phyloP scores from a whole-genome alignment of 2,329 filamentous ascomycete species.

The Blastomyces gilchristii region DNA sequence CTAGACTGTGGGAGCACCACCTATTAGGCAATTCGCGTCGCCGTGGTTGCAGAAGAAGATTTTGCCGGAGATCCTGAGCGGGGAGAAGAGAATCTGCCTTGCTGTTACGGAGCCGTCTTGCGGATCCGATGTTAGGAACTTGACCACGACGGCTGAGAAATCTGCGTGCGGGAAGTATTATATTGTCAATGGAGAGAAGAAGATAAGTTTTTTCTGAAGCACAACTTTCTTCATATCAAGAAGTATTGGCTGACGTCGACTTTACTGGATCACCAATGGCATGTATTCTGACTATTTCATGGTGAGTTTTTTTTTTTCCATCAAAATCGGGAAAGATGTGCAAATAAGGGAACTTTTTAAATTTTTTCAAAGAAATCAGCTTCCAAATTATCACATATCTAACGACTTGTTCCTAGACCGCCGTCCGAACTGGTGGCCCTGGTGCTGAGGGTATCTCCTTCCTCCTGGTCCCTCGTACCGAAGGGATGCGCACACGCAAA shows the following conservation, averaged over 20 bases:
- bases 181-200: slow-evolving; percentile 8
- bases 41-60: neutral
- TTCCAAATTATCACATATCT: neutral
- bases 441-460: slow-evolving; percentile 6
- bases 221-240: neutral
- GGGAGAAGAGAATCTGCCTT: slow-evolving; percentile 5
- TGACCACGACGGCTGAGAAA: slow-evolving; percentile 5
- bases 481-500: slow-evolving; percentile 4
- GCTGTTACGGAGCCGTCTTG: slow-evolving; percentile 5
- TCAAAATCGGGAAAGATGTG: neutral
- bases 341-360: neutral
- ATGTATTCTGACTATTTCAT: slow-evolving; percentile 7
- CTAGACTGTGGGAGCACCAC: slow-evolving; percentile 5
- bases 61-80: slow-evolving; percentile 4
- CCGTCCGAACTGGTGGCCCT: slow-evolving; percentile 6
- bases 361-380: too few relatives aligned
- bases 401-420: neutral
- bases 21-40: slow-evolving; percentile 5
- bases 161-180: slow-evolving; percentile 4
- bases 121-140: slow-evolving; percentile 6
- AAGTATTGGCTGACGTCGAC: neutral
- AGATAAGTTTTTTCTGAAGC: slow-evolving; percentile 2
- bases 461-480: neutral
- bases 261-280: slow-evolving; percentile 7
- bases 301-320: neutral